Conservation (phyloP, 208 protist species). For the Angomonas ambiguus region DNA sequence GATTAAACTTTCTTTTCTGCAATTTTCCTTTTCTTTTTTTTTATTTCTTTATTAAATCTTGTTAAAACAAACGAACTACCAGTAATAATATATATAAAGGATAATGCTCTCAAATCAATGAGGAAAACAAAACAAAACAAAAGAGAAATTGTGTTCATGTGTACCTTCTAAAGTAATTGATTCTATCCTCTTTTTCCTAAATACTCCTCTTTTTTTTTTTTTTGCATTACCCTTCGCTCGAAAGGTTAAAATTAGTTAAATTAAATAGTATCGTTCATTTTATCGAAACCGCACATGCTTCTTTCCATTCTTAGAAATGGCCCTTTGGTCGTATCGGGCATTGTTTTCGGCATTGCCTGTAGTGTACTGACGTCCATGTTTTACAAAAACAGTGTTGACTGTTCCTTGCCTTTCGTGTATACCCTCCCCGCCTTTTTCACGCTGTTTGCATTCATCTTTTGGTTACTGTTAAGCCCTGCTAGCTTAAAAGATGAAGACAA, state of each 20-base stretch:
- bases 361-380: constrained; percentile 55
- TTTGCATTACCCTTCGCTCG: too few relatives aligned
- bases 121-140: too few relatives aligned
- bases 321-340: constrained; percentile 41
- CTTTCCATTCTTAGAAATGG: constrained; percentile 11
- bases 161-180: too few relatives aligned
- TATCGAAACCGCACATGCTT: not conserved
- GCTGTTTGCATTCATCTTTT: constrained; percentile 50
- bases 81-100: constrained; percentile 1
- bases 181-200: too few relatives aligned
- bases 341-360: constrained; percentile 47
- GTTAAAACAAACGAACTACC: not conserved
- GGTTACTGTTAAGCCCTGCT: constrained; percentile 49
- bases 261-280: not conserved
- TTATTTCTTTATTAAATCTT: constrained; percentile 5
- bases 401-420: constrained; percentile 52
- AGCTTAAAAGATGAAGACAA: constrained; percentile 51
- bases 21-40: constrained; percentile 1
- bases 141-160: too few relatives aligned
- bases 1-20: constrained; percentile 21
- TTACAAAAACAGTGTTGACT: constrained; percentile 19
- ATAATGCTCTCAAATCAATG: too few relatives aligned
- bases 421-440: constrained; percentile 68
- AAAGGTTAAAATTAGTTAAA: not conserved
- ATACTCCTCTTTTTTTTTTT: too few relatives aligned